Evolutionary conservation across 2,329 filamentous ascomycete species (phyloP), one percentile per base, ranked within the genome.

Genomic region (Cordyceps javanica): DNA sequence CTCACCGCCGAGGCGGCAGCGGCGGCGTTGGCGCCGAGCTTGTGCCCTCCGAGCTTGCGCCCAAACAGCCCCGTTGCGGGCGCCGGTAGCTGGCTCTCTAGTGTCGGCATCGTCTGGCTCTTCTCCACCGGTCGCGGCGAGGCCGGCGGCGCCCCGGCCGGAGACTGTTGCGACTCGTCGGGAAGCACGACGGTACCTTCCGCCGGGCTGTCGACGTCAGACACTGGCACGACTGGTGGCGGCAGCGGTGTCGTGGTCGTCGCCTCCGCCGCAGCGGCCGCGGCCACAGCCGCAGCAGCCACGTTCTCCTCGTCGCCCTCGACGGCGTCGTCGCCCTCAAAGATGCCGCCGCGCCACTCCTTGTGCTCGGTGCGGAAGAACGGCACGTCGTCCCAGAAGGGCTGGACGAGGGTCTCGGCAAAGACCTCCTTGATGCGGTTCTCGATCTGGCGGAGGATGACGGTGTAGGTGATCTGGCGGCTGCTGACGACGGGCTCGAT

Each of bases 401-500:
- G 94, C 57, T 88, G 78, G 2, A 99, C 94, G 21, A 97, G 72
- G 1, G 91, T 96, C 73, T 99, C 94, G 10, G 89, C 90, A 60
- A 99, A 81, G 9, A 97, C 91, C 71, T 97, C 92, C 67, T 95
- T 89, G 69, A 99, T 97, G 51, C 91, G 83, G 67, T 89, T 96
- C 72, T 99, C 94, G 59, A 99, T 97, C 60, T 95, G 90, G 51
- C 91, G 85, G 13, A 97, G 80, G 57, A 99, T 94, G 59, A 96
- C 82, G 2, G 88, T 90, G 71, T 96, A 97, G 0, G 94, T 97
- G 62, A 99, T 96, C 69, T 97, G 93, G 59, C 93, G 85, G 14
- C 91, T 89, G 74, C 92, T 96, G 52, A 99, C 91, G 64, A 99
- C 92, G 3, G 94, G 94, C 69, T 97, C 91, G 44, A 97, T 90